Conservation (phyloP, 805 yeast species). For the Ogataea pignaliae region DNA sequence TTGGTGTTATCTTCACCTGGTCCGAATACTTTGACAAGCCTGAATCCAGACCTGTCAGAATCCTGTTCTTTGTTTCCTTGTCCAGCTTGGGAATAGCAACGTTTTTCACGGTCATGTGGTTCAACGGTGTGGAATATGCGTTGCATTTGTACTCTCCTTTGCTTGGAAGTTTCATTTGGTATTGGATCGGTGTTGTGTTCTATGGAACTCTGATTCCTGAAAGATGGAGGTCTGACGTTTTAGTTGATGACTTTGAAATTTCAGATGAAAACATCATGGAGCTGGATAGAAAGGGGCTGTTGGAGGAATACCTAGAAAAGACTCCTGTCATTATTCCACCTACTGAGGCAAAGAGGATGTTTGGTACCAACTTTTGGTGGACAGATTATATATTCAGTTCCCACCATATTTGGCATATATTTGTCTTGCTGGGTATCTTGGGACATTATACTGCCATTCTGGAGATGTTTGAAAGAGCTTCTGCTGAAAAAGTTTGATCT, state of each 20-base stretch:
- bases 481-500: not conserved
- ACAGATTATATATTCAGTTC: slow-evolving; percentile 70
- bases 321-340: slow-evolving; percentile 29
- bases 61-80: slow-evolving; percentile 72
- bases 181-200: slow-evolving; percentile 76
- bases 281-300: slow-evolving; percentile 22
- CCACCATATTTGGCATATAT: slow-evolving; percentile 92
- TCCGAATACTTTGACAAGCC: slow-evolving; percentile 88
- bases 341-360: slow-evolving; percentile 30
- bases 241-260: slow-evolving; percentile 40
- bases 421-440: slow-evolving; percentile 82
- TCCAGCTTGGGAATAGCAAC: slow-evolving; percentile 74
- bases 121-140: slow-evolving; percentile 53
- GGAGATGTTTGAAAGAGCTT: slow-evolving; percentile 51
- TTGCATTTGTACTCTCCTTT: slow-evolving; percentile 61
- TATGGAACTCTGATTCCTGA: slow-evolving; percentile 90
- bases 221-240: slow-evolving; percentile 71
- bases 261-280: slow-evolving; percentile 30
- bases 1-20: slow-evolving; percentile 84
- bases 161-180: slow-evolving; percentile 67
- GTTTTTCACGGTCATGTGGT: slow-evolving; percentile 47
- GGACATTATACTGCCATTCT: slow-evolving; percentile 83
- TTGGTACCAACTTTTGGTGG: slow-evolving; percentile 69
- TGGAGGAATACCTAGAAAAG: slow-evolving; percentile 37
- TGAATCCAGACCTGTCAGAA: slow-evolving; percentile 73